These are phyloP conservation scores for Manihot esculenta DNA, from an alignment of 441 rosid species.

Conservation along the genomic window DNA sequence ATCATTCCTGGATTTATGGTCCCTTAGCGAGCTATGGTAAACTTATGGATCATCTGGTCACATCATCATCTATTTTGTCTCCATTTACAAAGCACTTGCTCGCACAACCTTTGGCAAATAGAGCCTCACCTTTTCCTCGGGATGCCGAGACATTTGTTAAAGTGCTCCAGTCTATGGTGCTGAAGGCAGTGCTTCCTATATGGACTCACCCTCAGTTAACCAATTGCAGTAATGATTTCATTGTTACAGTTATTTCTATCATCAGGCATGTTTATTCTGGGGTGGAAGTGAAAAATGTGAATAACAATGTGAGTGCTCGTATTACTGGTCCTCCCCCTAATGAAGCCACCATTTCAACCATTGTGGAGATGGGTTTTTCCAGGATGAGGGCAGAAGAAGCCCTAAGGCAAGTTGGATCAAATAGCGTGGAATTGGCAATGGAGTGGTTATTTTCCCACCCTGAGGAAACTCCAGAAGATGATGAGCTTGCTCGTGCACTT, in stretches of 20 bases:
- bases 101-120: slow-evolving; percentile 70
- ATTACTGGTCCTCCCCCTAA: slow-evolving; percentile 86
- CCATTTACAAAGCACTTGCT: slow-evolving; percentile 89
- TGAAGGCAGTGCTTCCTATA: slow-evolving; percentile 93
- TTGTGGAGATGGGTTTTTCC: slow-evolving; percentile 98
- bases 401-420: slow-evolving; percentile 90
- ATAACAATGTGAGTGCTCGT: slow-evolving; percentile 55
- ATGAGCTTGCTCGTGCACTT: slow-evolving; percentile 99
- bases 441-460: slow-evolving; percentile 98
- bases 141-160: slow-evolving; percentile 94
- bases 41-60: slow-evolving; percentile 96
- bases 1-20: slow-evolving; percentile 90
- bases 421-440: slow-evolving; percentile 97
- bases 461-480: slow-evolving; percentile 93
- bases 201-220: slow-evolving; percentile 89
- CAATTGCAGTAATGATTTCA: slow-evolving; percentile 78
- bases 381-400: slow-evolving; percentile 98
- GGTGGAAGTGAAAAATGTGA: slow-evolving; percentile 82
- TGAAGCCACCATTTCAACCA: slow-evolving; percentile 85
- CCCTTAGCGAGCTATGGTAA: slow-evolving; percentile 88
- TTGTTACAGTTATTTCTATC: slow-evolving; percentile 75
- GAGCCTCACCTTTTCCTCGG: slow-evolving; percentile 66
- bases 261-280: slow-evolving; percentile 91
- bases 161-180: slow-evolving; percentile 91
- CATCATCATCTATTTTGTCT: slow-evolving; percentile 87